Evolutionary conservation across 225 moss, liverwort and hornwort genomes (phyloP).

Genomic region (Pseudisothecium myosuroides): DNA sequence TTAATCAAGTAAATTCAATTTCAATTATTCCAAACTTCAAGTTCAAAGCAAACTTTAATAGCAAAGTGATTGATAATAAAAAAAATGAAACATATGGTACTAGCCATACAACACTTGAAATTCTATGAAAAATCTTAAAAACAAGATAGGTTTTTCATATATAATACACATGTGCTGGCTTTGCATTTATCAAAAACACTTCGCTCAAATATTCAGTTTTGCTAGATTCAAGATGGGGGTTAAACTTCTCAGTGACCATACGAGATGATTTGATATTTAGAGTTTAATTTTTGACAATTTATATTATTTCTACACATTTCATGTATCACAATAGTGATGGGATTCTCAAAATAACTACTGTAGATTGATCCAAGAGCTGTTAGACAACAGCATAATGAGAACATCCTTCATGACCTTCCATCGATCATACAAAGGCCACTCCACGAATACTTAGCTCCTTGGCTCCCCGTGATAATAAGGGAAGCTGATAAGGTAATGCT

Average conservation of each 20-base stretch:
- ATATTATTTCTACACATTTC: not conserved
- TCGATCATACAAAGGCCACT: not conserved
- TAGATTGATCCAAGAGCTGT: not conserved
- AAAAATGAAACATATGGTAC: too few species aligned
- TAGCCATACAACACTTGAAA: not conserved
- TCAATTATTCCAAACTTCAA: not conserved
- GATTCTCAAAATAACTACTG: not conserved
- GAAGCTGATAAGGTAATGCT: not conserved
- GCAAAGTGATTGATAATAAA: not conserved
- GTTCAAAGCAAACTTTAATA: not conserved
- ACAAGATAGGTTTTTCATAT: too few species aligned
- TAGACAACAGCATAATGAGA: not conserved
- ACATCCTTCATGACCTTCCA: not conserved
- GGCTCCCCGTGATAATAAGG: not conserved
- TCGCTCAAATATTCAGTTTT: not conserved
- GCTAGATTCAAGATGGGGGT: not conserved
- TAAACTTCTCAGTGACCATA: not conserved
- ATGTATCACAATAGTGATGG: not conserved
- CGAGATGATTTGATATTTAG: not conserved
- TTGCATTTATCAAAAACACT: not conserved
- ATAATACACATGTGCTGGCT: not conserved
- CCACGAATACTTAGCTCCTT: not conserved
- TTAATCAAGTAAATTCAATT: not conserved
- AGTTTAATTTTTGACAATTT: not conserved
- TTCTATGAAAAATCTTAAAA: not conserved